A percentile compares a stretch with the other conserved stretches of the same genome.
These are phyloP conservation scores for Fusarium metavorans DNA, from an alignment of 2,329 filamentous ascomycete species.

Conservation along the genomic window DNA sequence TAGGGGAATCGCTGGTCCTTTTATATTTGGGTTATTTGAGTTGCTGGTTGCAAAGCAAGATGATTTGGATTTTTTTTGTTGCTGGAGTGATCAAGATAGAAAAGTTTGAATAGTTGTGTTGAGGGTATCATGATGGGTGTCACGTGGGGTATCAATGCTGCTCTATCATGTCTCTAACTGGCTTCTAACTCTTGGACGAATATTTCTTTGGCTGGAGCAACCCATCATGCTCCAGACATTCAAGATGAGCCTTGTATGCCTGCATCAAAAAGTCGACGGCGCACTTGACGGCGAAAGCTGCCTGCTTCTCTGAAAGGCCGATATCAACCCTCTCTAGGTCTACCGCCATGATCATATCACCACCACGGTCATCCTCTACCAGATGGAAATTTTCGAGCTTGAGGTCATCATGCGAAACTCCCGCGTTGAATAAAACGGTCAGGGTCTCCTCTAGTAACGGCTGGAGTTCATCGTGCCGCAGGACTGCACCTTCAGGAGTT, in stretches of 20 bases:
- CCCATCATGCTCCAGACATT: background rate
- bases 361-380: background rate
- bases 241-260: background rate
- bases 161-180: background rate
- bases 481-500: background rate
- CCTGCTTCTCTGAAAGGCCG: background rate
- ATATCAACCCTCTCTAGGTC: background rate
- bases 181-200: background rate
- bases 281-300: background rate
- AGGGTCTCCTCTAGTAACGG: background rate
- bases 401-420: background rate
- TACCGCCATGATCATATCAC: background rate
- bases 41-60: background rate
- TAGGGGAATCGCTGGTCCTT: background rate
- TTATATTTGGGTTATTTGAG: background rate
- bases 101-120: background rate
- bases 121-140: background rate
- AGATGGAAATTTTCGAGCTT: background rate
- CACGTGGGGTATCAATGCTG: background rate
- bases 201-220: background rate
- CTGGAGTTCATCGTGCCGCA: background rate
- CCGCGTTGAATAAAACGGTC: no score
- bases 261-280: background rate
- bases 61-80: background rate
- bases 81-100: background rate